Evolutionary conservation across 2,329 filamentous ascomycete genomes (phyloP), one percentile per base, ranked within the genome.

Genomic region (Ascochyta koolunga): DNA sequence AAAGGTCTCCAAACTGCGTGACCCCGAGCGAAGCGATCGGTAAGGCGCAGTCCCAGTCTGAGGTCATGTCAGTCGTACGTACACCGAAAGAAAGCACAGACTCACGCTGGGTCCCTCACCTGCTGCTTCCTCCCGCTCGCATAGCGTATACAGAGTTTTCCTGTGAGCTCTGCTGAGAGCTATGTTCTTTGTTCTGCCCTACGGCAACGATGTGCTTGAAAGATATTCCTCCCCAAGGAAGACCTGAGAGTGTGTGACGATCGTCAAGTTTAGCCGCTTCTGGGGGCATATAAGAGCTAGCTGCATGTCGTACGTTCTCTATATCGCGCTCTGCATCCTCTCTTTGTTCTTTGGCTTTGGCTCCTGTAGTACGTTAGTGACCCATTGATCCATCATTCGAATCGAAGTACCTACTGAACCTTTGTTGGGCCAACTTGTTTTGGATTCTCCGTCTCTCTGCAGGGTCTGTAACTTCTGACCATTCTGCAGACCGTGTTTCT

Each of bases 341-440:
- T 59, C 84, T 87, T 61, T 86, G 83, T 51, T 89, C 86, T 65
- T 84, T 85, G 1, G 82, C 80, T 66, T 90, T 91, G 61, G 89
- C 88, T 64, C 89, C 89, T 91, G 41, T 65, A 37, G 60, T 58
- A 48, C 29, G 16, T 54, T 11, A 38, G 32, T 37, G 9, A 9
- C 9, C 13, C 5, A 8, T 27, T 22, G 16, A 22, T 27, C n/a
- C 4, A 18, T 16, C 6, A 16, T 2, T 29, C 1, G 24, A 10
- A 16, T 18, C 2, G 3, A 7, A 16, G 15, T 38, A 77, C 87
- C 67, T 81, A 91, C 89, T 82, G 63, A 90, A 91, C 65, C 90
- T 90, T 61, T 89, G 82, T 67, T 91, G 89, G 2, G 89, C 89
- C 56, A 91, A 83, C 48, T 88, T 83, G 70, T 92, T 92, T 71